Base-by-base conservation (phyloP, 2,329 filamentous ascomycete species). In the Scopulariopsis brevicaulis region DNA sequence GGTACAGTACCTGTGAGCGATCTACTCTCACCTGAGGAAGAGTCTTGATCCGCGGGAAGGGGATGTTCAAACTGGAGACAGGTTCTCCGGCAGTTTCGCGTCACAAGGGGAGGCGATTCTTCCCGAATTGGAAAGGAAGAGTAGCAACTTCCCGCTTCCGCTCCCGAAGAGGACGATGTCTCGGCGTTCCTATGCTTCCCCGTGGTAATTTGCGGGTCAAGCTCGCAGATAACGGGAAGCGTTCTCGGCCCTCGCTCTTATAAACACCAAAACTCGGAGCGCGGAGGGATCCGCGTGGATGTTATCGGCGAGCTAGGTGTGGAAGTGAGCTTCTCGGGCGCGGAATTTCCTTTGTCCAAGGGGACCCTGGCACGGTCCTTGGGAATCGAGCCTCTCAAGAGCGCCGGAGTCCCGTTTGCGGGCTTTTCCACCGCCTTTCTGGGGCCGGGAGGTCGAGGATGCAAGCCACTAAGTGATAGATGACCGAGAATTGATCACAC, bases 331-430 rank as follows among this genome's bases (percentile, higher is more conserved):
- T 37, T 14, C 14, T 14, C 7, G 34, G 34, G 34, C 12, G 37
- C 37, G 37, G 14, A 12, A 18, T 43, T 24, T 40, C 35, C 53
- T 43, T 40, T 55, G 32, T 55, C 24, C 53, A 32, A 20, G 24
- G 24, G 32, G 28, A 48, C 4, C 28, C 54, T 24, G 54, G 18
- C 28, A 15, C 22, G 12, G 24, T 25, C 18, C 50, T 50, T 40
- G 34, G 4, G 37, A 50, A 56, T 56, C 54, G 54, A 56, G 40
- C 37, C 54, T 56, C 37, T 56, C n/a, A 46, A 50, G 54, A 7
- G 24, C 54, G 10, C 28, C 32, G 40, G 54, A 46, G n/a, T 32
- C 37, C 54, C 54, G 54, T 56, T 56, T 56, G 54, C 34, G 24
- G 54, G 34, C 28, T 24, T 22, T n/a, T n/a, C 32, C 40, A 40